Percentiles rank a stretch among this genome's conserved stretches.
These are phyloP conservation scores for Nyssa sinensis DNA, from an alignment of 148 eudicot genomes.

Conservation along the genomic window DNA sequence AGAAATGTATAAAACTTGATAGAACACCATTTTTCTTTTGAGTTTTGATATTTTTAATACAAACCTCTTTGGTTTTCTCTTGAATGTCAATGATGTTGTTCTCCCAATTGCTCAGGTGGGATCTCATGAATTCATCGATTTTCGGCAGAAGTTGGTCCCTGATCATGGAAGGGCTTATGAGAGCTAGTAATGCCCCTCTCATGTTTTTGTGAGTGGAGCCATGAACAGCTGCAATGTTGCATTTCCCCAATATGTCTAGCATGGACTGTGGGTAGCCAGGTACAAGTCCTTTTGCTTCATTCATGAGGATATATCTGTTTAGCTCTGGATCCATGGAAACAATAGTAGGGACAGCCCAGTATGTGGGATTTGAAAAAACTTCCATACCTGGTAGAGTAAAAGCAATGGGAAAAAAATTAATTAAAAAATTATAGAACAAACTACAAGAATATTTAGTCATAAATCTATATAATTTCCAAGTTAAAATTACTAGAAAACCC, in stretches of 20 bases:
- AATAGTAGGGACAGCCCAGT: constrained; percentile 86
- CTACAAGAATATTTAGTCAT: too few species aligned
- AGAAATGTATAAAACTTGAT: background rate
- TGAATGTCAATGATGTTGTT: constrained; percentile 73
- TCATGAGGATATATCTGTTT: constrained; percentile 76
- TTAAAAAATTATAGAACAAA: background rate
- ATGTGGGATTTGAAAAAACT: constrained; percentile 86
- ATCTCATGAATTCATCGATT: constrained; percentile 82
- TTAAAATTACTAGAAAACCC: too few species aligned
- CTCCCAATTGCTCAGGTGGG: constrained; percentile 74
- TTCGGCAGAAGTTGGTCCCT: constrained; percentile 67
- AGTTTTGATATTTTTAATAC: background rate
- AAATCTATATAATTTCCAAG: too few species aligned
- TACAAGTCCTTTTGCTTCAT: constrained; percentile 80
- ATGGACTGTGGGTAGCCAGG: constrained; percentile 97
- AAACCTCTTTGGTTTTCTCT: constrained; percentile 82
- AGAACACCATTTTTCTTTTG: background rate
- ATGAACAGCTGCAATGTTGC: constrained; percentile 95
- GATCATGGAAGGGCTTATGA: constrained; percentile 80
- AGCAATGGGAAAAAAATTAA: background rate
- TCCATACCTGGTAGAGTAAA: constrained; percentile 53
- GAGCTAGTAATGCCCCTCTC: constrained; percentile 88
- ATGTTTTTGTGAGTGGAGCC: constrained; percentile 93
- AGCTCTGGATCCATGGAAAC: constrained; percentile 92
- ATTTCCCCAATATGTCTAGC: constrained; percentile 85